Conservation (phyloP, 139 green algal genomes). For the Yamagishiella unicocca region DNA sequence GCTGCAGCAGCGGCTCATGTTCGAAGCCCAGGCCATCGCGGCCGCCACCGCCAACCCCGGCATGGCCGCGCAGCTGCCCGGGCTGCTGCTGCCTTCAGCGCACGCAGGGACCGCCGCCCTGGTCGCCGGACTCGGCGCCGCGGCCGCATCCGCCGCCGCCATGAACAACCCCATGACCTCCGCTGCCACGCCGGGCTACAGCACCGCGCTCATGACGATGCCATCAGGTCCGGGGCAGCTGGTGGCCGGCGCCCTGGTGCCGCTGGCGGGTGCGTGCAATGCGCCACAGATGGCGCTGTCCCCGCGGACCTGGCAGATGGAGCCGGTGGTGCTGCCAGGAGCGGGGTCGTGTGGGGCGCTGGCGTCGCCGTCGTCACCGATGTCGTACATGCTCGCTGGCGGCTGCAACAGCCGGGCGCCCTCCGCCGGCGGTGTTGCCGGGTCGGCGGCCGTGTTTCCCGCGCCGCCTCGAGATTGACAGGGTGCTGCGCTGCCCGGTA, state of each 20-base stretch:
- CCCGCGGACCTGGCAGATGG: slow-evolving; percentile 35
- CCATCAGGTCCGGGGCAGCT: too few species aligned
- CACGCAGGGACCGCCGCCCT: background rate
- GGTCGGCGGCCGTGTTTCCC: background rate
- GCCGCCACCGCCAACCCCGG: background rate
- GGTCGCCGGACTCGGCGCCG: background rate
- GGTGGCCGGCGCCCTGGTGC: background rate
- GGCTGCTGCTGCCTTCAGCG: background rate
- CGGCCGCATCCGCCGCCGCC: background rate
- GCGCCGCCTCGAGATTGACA: slow-evolving; percentile 11
- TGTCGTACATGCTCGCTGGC: background rate
- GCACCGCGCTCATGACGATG: too few species aligned
- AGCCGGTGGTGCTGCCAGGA: background rate
- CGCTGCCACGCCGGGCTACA: too few species aligned
- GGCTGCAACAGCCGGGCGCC: slow-evolving; percentile 2
- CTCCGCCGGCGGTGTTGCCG: background rate
- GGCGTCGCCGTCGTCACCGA: background rate
- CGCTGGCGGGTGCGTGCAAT: background rate
- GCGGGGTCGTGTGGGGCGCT: background rate
- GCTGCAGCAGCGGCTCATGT: slow-evolving; percentile 39
- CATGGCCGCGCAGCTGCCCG: background rate
- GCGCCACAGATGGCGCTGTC: background rate
- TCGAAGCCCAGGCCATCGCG: background rate
- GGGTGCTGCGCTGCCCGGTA: too few species aligned
- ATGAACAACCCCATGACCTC: too few species aligned